Percentiles rank a stretch among this genome's conserved stretches.
These are phyloP conservation scores for Aureobasidium namibiae DNA, from an alignment of 2,329 filamentous ascomycete genomes.

Conservation along the genomic window DNA sequence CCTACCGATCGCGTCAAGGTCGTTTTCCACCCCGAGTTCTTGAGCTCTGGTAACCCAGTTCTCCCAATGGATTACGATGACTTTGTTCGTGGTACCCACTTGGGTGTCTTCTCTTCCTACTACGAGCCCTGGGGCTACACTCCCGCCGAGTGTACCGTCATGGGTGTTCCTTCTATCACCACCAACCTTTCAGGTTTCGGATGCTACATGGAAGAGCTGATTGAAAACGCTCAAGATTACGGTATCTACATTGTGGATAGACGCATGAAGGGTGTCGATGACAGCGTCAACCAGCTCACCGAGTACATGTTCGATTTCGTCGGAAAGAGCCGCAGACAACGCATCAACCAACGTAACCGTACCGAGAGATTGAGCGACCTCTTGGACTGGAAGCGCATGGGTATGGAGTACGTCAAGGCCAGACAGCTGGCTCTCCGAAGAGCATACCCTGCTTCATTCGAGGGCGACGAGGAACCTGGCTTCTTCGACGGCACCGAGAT, in stretches of 20 bases:
- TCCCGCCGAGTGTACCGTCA: slow-evolving; percentile 94
- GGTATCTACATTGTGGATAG: slow-evolving; percentile 99
- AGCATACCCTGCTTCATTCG: slow-evolving; percentile 84
- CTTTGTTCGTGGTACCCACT: slow-evolving; percentile 91
- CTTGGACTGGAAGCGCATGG: slow-evolving; percentile 98
- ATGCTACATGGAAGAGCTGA: slow-evolving; percentile 98
- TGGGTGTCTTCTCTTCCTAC: slow-evolving; percentile 94
- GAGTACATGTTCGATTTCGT: slow-evolving; percentile 92
- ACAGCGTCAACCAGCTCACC: slow-evolving; percentile 91
- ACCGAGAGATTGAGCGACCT: slow-evolving; percentile 92
- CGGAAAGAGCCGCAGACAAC: slow-evolving; percentile 85
- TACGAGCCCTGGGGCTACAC: slow-evolving; percentile 99
- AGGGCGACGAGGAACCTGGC: slow-evolving; percentile 67
- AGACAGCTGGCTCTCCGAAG: slow-evolving; percentile 83
- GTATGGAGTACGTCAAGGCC: slow-evolving; percentile 97
- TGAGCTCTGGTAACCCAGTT: slow-evolving; percentile 92
- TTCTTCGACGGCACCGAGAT: slow-evolving; percentile 88
- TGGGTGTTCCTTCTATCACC: slow-evolving; percentile 97
- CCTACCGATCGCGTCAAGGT: slow-evolving; percentile 93
- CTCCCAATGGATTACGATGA: slow-evolving; percentile 96
- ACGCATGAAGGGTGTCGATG: slow-evolving; percentile 88
- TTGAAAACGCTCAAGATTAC: slow-evolving; percentile 96
- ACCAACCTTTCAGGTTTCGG: slow-evolving; percentile 97
- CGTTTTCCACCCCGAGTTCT: slow-evolving; percentile 94
- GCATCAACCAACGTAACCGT: slow-evolving; percentile 96